Evolutionary conservation across 805 yeast genomes (phyloP), one percentile per base, ranked within the genome.

Genomic region (Candida easanensis): DNA sequence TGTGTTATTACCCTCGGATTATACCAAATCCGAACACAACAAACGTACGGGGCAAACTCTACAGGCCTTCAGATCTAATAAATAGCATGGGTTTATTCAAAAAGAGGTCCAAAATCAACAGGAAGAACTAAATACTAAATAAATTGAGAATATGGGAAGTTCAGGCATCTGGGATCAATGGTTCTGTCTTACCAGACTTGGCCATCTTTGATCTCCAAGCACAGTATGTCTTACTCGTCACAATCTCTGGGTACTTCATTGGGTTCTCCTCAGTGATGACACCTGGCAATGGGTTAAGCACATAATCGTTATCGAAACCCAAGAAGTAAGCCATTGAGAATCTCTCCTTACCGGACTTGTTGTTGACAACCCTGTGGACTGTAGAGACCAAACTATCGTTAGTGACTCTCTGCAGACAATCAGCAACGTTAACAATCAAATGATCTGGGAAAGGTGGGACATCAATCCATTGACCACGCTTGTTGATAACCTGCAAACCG

Each of bases 351-450:
- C 45, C 46, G 5, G 34, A 36, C 36, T 36, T 44, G 34, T 44
- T 43, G 42, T 63, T 62, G 11, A 60, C 54, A 9, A 70, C 74
- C 36, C 73, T 53, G 43, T 69, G 74, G n/a, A 65, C 46, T 2
- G 70, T 68, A 2, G 73, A 68, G 30, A 59, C 57, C 33, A 66
- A 61, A 23, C 50, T 42, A 41, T 65, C 70, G 49, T 69, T 70
- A 15, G 73, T 60, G 59, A 65, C 61, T 47, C 73, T 55, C 52
- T 56, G 59, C 40, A 70, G 48, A 37, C 62, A 56, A 45, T 70
- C 74, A 5, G 70, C 74, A 25, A 66, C 59, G 42, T 70, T 70
- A 33, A 66, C 63, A 14, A 70, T 67, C 33, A 63, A 52, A 6
- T 70, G 49, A 3, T 58, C 62, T 16, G 55, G 54, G 4, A 66